Conservation (phyloP, 2,329 filamentous ascomycete species). For the Ceratocystis albifundus region DNA sequence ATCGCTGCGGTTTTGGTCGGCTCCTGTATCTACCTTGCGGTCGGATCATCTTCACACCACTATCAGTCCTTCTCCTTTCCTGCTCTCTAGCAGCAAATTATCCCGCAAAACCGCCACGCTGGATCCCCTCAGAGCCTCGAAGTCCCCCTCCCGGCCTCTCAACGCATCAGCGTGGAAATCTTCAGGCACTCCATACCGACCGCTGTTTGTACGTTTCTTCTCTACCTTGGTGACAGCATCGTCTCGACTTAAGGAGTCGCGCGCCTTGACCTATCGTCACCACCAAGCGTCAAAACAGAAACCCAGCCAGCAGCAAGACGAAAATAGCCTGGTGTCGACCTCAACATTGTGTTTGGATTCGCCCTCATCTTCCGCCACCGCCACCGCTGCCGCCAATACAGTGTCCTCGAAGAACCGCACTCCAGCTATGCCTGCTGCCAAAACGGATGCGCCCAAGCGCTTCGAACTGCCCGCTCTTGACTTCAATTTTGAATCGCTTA, state of each 20-base stretch:
- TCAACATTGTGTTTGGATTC: background rate
- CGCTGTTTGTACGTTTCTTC: conserved; percentile 22
- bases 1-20: conserved; percentile 5
- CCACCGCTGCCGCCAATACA: too few relatives aligned
- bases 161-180: conserved; percentile 21
- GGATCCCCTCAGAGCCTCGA: conserved; percentile 22
- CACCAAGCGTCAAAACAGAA: conserved; percentile 9
- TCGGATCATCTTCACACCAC: conserved; percentile 16
- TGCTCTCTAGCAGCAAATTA: conserved; percentile 12
- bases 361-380: background rate
- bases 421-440: conserved; percentile 17
- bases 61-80: background rate
- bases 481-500: conserved; percentile 48
- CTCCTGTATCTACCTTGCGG: background rate
- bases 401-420: conserved; percentile 6
- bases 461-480: conserved; percentile 50
- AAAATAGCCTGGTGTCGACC: conserved; percentile 2
- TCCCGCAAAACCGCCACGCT: conserved; percentile 19
- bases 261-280: conserved; percentile 20
- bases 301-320: background rate
- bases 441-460: conserved; percentile 22
- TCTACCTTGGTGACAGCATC: conserved; percentile 19
- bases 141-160: conserved; percentile 19
- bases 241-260: conserved; percentile 20
- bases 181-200: conserved; percentile 19